Conservation (phyloP, 306 rosid species). For the Ammopiptanthus mongolicus region DNA sequence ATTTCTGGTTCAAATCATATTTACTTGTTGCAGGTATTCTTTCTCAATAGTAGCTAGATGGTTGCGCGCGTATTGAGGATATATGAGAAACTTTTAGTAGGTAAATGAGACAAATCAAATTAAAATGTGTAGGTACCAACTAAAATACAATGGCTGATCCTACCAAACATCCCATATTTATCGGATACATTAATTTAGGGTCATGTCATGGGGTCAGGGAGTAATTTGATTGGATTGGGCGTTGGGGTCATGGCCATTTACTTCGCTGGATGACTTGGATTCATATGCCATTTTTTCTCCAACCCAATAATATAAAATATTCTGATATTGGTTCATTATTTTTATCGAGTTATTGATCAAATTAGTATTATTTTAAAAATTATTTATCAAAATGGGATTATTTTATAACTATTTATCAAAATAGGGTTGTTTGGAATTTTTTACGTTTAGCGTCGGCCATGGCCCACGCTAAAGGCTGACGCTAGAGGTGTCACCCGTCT, state of each 20-base stretch:
- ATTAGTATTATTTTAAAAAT: too few relatives aligned
- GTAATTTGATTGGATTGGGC: neutral
- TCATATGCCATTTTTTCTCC: neutral
- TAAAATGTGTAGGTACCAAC: conserved; percentile 1
- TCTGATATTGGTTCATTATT: neutral
- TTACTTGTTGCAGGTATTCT: neutral
- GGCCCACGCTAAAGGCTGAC: too few relatives aligned
- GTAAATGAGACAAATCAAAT: neutral
- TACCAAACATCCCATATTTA: conserved; percentile 16
- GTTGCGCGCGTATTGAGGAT: neutral
- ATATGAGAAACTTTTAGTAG: neutral
- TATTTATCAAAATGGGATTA: too few relatives aligned
- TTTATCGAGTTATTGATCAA: too few relatives aligned
- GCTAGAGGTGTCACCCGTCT: too few relatives aligned
- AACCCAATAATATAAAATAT: neutral
- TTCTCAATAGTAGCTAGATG: neutral
- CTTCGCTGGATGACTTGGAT: neutral
- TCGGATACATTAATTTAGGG: conserved; percentile 24
- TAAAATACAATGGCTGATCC: neutral
- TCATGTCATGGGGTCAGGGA: conserved; percentile 4
- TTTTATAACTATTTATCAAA: too few relatives aligned
- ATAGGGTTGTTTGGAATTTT: too few relatives aligned
- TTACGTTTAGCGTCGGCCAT: too few relatives aligned
- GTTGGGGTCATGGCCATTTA: neutral
- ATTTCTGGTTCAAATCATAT: neutral